A percentile compares a stretch with the other conserved stretches of the same genome.
These are phyloP conservation scores for Chlamydomonas sp. DNA, from an alignment of 139 green algal species.

Conservation along the genomic window DNA sequence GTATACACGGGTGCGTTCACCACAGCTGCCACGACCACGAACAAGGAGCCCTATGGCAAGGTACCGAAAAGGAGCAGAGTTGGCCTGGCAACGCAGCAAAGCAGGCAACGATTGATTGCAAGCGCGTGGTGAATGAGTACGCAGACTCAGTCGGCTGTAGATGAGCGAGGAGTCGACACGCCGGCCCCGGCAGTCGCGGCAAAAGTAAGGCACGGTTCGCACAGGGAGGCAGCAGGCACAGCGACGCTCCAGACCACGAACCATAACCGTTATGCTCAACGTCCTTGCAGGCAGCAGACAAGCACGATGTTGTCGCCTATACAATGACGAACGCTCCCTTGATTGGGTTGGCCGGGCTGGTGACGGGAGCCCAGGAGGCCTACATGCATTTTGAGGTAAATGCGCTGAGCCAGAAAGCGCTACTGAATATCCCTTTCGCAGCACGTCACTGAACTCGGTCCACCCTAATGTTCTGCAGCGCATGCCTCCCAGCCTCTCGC, in stretches of 20 bases:
- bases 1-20: constrained; percentile 24
- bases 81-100: neutral
- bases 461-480: constrained; percentile 3
- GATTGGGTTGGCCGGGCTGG: constrained; percentile 46
- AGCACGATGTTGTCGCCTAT: constrained; percentile 45
- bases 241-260: neutral
- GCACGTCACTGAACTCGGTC: too few species aligned
- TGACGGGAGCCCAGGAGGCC: constrained; percentile 46
- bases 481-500: constrained; percentile 42
- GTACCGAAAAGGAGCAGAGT: neutral
- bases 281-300: constrained; percentile 40
- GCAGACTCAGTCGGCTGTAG: constrained; percentile 4
- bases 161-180: constrained; percentile 16
- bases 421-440: too few species aligned
- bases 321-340: constrained; percentile 42
- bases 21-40: neutral
- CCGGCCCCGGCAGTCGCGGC: constrained; percentile 2
- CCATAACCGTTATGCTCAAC: neutral
- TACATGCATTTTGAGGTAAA: constrained; percentile 52
- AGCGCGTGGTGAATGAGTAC: neutral
- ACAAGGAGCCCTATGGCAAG: constrained; percentile 20
- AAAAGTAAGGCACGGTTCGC: neutral
- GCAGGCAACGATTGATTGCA: too few species aligned
- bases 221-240: neutral
- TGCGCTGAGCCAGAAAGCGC: neutral